A percentile compares a stretch with the other conserved stretches of the same genome.
Evolutionary conservation across 768 basidiomycete genomes (phyloP).

Genomic region (Krasilnikovozyma curviuscula): DNA sequence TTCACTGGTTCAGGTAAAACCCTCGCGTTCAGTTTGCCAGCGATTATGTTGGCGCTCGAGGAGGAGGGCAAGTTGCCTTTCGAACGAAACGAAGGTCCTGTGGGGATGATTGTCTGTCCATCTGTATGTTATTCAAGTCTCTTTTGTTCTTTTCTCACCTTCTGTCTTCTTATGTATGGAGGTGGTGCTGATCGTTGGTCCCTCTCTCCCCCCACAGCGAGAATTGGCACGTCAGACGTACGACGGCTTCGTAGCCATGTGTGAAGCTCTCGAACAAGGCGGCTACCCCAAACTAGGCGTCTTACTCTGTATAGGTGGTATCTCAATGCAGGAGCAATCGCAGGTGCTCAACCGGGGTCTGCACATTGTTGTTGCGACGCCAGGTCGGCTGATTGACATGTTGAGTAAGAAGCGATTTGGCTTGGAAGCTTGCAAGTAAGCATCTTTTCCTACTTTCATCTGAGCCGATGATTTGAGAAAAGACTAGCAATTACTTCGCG

Average conservation of each 20-base stretch:
- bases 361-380: slow-evolving; percentile 91
- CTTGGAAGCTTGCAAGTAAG: slow-evolving; percentile 75
- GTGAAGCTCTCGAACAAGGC: slow-evolving; percentile 54
- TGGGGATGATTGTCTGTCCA: slow-evolving; percentile 90
- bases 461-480: background rate
- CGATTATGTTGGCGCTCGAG: slow-evolving; percentile 90
- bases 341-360: slow-evolving; percentile 77
- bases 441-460: background rate
- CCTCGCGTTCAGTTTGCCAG: slow-evolving; percentile 89
- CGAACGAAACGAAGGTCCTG: slow-evolving; percentile 81
- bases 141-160: background rate
- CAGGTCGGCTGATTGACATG: slow-evolving; percentile 94
- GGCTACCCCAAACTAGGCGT: slow-evolving; percentile 67
- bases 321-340: slow-evolving; percentile 93
- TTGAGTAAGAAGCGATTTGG: slow-evolving; percentile 84
- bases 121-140: slow-evolving; percentile 30
- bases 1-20: slow-evolving; percentile 99
- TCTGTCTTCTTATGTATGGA: background rate
- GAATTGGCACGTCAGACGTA: slow-evolving; percentile 94
- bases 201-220: slow-evolving; percentile 28
- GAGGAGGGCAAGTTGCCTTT: slow-evolving; percentile 82
- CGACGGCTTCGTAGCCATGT: slow-evolving; percentile 81
- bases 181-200: background rate
- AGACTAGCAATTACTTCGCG: background rate
- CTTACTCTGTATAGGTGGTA: slow-evolving; percentile 87